Evolutionary conservation across 768 basidiomycete species (phyloP).

Genomic region (Coprinopsis strossmayeri): DNA sequence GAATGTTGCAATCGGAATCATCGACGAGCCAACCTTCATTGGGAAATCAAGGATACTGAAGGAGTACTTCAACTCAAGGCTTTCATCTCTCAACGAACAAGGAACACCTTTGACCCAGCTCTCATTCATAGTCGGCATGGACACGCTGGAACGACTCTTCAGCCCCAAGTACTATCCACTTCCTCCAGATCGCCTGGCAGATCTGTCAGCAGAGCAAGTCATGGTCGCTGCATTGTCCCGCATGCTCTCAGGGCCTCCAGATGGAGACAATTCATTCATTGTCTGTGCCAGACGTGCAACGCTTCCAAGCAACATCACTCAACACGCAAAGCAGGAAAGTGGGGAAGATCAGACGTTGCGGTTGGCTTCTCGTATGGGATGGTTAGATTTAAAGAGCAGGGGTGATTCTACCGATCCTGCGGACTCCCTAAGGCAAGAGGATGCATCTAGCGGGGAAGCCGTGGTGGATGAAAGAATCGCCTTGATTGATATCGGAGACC

Average conservation of each 20-base stretch:
- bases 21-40: constrained; percentile 86
- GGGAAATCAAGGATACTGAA: constrained; percentile 65
- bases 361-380: neutral
- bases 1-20: constrained; percentile 73
- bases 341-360: neutral
- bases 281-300: constrained; percentile 55
- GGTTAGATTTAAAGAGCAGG: neutral
- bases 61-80: constrained; percentile 37
- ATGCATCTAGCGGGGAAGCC: constrained; percentile 7
- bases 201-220: neutral
- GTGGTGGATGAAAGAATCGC: constrained; percentile 39
- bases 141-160: constrained; percentile 80
- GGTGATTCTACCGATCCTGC: no score
- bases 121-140: constrained; percentile 73
- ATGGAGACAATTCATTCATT: constrained; percentile 53
- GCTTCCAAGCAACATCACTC: constrained; percentile 6
- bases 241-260: constrained; percentile 46
- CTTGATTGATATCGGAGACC: constrained; percentile 56
- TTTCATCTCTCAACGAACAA: constrained; percentile 11
- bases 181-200: constrained; percentile 20
- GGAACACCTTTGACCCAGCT: constrained; percentile 30
- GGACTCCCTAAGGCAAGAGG: no score
- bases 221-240: constrained; percentile 52
- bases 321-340: neutral
- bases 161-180: constrained; percentile 68